Evolutionary conservation across 768 basidiomycete genomes (phyloP).

Genomic region (Rhodotorula babjevae): DNA sequence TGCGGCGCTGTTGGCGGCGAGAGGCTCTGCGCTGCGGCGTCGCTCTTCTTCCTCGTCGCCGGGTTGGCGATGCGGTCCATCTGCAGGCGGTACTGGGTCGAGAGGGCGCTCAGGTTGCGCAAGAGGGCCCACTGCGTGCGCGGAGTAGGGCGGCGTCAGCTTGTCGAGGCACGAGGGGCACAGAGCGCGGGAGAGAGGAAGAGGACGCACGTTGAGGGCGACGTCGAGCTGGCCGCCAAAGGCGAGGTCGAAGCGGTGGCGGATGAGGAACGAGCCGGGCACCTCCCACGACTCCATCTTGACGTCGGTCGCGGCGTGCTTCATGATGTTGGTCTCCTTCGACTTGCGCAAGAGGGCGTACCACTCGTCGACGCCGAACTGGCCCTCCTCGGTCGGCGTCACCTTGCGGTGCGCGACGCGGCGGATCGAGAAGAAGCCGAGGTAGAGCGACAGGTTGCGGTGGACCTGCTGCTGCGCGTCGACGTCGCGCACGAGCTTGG

Average conservation of each 20-base stretch:
- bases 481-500: conserved; percentile 23
- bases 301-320: conserved; percentile 20
- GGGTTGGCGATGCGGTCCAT: conserved; percentile 14
- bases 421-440: conserved; percentile 32
- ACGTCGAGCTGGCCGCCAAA: conserved; percentile 27
- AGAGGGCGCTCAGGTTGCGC: conserved; percentile 14
- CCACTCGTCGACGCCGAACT: conserved; percentile 20
- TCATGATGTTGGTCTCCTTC: conserved; percentile 27
- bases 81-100: conserved; percentile 14
- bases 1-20: conserved; percentile 68
- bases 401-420: conserved; percentile 21
- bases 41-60: conserved; percentile 55
- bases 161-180: neutral
- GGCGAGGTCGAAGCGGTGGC: conserved; percentile 21
- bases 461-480: conserved; percentile 1
- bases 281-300: conserved; percentile 26
- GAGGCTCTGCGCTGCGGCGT: conserved; percentile 77
- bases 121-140: conserved; percentile 12
- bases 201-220: conserved; percentile 17
- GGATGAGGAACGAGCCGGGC: neutral
- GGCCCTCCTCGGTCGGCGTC: conserved; percentile 22
- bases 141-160: neutral
- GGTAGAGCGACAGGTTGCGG: conserved; percentile 24
- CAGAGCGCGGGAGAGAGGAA: neutral
- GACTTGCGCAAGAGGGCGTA: conserved; percentile 24